Evolutionary conservation across 495 filamentous ascomycete species (phyloP), one percentile per base, ranked within the genome.

Genomic region (Aspergillus coremiiformis): DNA sequence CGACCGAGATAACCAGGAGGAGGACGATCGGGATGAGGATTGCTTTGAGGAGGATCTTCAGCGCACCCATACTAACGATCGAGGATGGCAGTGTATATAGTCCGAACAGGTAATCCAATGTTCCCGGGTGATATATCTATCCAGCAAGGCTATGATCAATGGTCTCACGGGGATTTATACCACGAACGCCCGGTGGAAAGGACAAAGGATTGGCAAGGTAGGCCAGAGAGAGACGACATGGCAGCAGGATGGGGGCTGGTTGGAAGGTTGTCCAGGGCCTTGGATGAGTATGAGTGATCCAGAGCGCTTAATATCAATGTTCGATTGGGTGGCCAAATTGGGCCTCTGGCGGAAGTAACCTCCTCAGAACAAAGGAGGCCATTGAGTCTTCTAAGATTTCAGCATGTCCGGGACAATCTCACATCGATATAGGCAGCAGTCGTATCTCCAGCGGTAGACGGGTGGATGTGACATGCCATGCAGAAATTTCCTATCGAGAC

Each of bases 1-100:
- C 33, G 15, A 44, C 26, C 15, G 32, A 32, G 27, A 56, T 20
- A 19, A 58, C 29, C 3, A 51, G 9, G 44, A 61, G 6, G 8
- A 55, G n/a, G 33, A 51, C 45, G 6, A 61, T 44, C 0, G 59
- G 59, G 21, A 61, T 52, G 41, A 81, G 50, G 61, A 71, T 3
- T 56, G 62, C 3, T 64, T 85, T 1, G 84, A 88, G 50, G 85
- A 87, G 57, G 56, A 81, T 7, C 74, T 81, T 4, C 61, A 86
- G 8, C 55, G 64, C 19, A 58, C 66, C 3, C 63, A 88, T 21
- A 57, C 83, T 26, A 70, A 78, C n/a, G 12, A 3, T n/a, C n/a
- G n/a, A 15, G 12, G 7, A 4, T 10, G 10, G 32, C 2, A 5
- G 32, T 5, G n/a, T 35, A 35, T 3, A 12, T n/a, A 15, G 5